Percentiles rank a stretch among this genome's conserved stretches.
phyloP scores from a whole-genome alignment of 2,329 filamentous ascomycete species.

The Neofusicoccum cordaticola region DNA sequence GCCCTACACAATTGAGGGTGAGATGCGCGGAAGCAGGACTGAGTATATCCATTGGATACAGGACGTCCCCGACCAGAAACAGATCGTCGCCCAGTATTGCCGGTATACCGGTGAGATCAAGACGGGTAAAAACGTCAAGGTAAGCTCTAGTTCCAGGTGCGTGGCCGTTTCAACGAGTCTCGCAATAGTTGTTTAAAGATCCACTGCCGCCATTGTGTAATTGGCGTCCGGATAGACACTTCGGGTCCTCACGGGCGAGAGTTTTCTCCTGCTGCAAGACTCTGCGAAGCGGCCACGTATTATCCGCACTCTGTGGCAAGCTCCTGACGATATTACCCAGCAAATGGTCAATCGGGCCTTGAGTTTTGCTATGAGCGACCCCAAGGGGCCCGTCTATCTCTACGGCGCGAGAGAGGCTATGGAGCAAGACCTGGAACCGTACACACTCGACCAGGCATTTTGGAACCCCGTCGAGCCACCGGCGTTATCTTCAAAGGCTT shows the following conservation, averaged over 20 bases:
- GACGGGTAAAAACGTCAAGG: constrained; percentile 76
- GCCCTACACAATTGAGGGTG: constrained; percentile 73
- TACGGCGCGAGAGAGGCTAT: constrained; percentile 77
- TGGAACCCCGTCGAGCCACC: constrained; percentile 72
- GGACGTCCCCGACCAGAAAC: constrained; percentile 77
- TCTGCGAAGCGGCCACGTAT: background rate
- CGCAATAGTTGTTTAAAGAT: too few species aligned
- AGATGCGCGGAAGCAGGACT: constrained; percentile 67
- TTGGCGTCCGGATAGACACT: too few species aligned
- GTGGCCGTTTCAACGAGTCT: too few species aligned
- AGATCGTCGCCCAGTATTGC: constrained; percentile 81
- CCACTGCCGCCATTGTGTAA: too few species aligned
- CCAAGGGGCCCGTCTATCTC: constrained; percentile 77
- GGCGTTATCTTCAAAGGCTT: constrained; percentile 55
- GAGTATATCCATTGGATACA: constrained; percentile 89
- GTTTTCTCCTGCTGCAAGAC: too few species aligned
- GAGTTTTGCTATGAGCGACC: constrained; percentile 75
- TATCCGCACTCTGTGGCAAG: background rate
- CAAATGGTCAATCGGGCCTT: constrained; percentile 84
- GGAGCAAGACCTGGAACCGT: constrained; percentile 69
- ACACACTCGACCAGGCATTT: constrained; percentile 59
- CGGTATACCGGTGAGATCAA: constrained; percentile 80
- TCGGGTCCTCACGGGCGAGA: too few species aligned
- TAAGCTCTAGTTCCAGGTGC: constrained; percentile 14
- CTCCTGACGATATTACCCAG: constrained; percentile 21